Evolutionary conservation across 176 grass and related monocot genomes (phyloP).

Genomic region (Rhipidocladum racemiflorum): DNA sequence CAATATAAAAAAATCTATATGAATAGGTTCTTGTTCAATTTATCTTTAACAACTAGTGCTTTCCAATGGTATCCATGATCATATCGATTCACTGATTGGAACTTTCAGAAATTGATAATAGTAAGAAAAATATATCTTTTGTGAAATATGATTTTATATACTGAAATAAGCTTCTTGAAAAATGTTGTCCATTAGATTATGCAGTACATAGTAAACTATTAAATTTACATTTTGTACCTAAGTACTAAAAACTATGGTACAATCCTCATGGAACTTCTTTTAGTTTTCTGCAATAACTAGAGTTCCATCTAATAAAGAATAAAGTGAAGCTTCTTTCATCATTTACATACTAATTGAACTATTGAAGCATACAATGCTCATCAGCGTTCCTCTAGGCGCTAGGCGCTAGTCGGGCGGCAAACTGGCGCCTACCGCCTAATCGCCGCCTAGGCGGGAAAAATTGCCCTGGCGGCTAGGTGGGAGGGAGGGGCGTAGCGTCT

Average conservation of each 20-base stretch:
- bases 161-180: conserved; percentile 23
- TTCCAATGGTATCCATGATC: conserved; percentile 11
- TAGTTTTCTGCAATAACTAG: conserved; percentile 13
- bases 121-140: not conserved
- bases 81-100: not conserved
- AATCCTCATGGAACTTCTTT: not conserved
- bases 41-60: not conserved
- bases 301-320: not conserved
- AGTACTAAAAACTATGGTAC: not conserved
- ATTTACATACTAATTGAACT: conserved; percentile 17
- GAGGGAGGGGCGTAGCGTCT: too few relatives aligned
- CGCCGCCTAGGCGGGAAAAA: too few relatives aligned
- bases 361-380: not conserved
- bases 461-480: too few relatives aligned
- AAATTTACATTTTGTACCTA: conserved; percentile 1
- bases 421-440: too few relatives aligned
- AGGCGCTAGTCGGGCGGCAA: too few relatives aligned
- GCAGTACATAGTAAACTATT: not conserved
- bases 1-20: not conserved
- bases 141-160: conserved; percentile 3
- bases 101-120: conserved; percentile 12
- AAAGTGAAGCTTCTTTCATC: conserved; percentile 4
- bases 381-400: too few relatives aligned
- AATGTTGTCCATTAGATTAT: conserved; percentile 14
- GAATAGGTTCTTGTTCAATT: not conserved